Evolutionary conservation across 1,139 yeast genomes (phyloP).

Genomic region (Kazachstania sp.): DNA sequence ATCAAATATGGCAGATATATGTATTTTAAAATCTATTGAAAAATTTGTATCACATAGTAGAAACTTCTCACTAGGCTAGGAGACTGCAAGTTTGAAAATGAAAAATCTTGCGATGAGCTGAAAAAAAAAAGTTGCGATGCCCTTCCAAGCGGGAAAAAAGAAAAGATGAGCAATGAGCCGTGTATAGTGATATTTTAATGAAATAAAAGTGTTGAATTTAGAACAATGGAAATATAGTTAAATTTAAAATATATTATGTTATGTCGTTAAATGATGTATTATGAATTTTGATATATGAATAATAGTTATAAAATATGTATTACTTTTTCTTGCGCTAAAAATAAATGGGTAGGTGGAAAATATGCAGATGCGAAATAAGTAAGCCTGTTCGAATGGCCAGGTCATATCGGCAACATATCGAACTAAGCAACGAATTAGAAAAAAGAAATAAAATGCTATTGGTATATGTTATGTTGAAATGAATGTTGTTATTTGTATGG

Average conservation of each 20-base stretch:
- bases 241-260: too few species aligned
- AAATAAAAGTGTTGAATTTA: too few species aligned
- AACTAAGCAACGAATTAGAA: not conserved
- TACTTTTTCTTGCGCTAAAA: too few species aligned
- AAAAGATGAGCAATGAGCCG: not conserved
- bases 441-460: too few species aligned
- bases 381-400: not conserved
- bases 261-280: not conserved
- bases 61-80: not conserved
- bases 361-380: not conserved
- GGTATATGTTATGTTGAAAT: not conserved
- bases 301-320: not conserved
- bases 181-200: not conserved
- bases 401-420: not conserved
- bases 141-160: not conserved
- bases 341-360: too few species aligned
- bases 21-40: not conserved
- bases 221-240: too few species aligned
- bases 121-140: too few species aligned
- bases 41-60: not conserved
- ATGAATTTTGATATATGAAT: not conserved
- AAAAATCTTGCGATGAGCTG: not conserved
- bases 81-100: too few species aligned
- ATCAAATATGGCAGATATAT: too few species aligned
- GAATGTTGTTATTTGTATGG: not conserved